Base-by-base conservation (phyloP, 2,329 filamentous ascomycete genomes). In the Aciculosporium take region DNA sequence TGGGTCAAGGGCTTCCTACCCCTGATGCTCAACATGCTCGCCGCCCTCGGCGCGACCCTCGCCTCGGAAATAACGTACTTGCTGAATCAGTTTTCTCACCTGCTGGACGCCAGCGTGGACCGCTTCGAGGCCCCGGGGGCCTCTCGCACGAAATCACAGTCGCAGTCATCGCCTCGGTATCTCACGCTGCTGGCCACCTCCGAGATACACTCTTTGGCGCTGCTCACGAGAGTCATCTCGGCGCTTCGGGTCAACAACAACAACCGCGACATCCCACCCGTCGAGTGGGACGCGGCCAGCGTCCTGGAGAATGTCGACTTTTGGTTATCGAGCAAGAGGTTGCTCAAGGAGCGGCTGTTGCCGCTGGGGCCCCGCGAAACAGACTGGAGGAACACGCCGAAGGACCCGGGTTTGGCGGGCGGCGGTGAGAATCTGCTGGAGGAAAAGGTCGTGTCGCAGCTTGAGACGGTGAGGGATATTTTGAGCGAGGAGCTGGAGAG, bases 1-100 rank as follows among this genome's bases (percentile, higher is more conserved):
- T 98, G 91, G 91, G 77, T 79, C 17, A 82, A 84, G 49, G 91
- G 86, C 1, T 74, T 96, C 43, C 68, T 98, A 3, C 91, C 91
- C 0, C 66, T 98, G 15, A 81, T 89, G 45, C 72, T 98, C 34
- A 96, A 96, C 58, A 69, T 98, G 23, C 72, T 98, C 17, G 77
- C 81, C 45, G 78, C 84, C 9, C 76, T 98, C 15, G 86, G 87
- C 9, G 72, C 79, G 1, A 82, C 84, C 2, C 77, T 94, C 36
- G 88, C 87, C 0, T 76, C 81, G 0, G 91, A 98, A 59, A 76
- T 96, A 5, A 76, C 83, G 0, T 79, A 80, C 44, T 93, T 96
- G 56, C 70, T 98, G 23, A 94, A 93, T 55, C 82, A 87, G 56
- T 98, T 94, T 58, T 81, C 84, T 9, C 73, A 78, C 36, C 79